A percentile compares a stretch with the other conserved stretches of the same genome.
Evolutionary conservation across 495 filamentous ascomycete genomes (phyloP).

Genomic region (Alectoria sarmentosa): DNA sequence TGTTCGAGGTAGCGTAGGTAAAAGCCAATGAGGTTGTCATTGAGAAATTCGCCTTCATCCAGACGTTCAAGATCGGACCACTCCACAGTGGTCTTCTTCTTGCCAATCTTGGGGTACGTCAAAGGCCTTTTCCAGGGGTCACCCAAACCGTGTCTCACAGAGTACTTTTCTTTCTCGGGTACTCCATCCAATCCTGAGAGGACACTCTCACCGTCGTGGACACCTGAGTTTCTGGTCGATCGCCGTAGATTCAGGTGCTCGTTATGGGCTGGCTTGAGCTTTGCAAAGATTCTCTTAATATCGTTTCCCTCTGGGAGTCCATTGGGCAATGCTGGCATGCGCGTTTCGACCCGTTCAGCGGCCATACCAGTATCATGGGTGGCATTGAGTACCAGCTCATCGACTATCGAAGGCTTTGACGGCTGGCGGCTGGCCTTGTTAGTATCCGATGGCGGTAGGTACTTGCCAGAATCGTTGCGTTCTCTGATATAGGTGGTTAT

Average conservation of each 20-base stretch:
- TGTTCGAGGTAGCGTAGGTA: slow-evolving; percentile 73
- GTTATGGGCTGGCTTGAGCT: slow-evolving; percentile 12
- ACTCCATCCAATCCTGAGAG: neutral
- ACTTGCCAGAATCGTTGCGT: neutral
- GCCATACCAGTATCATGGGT: neutral
- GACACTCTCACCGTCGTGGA: neutral
- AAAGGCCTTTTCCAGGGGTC: slow-evolving; percentile 48
- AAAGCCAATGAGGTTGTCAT: slow-evolving; percentile 87
- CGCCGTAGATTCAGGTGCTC: slow-evolving; percentile 12
- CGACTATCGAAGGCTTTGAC: neutral
- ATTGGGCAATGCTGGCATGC: neutral
- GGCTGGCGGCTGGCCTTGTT: slow-evolving; percentile 1
- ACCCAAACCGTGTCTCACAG: slow-evolving; percentile 22
- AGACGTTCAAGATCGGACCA: slow-evolving; percentile 72
- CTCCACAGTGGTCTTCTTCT: slow-evolving; percentile 67
- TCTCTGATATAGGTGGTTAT: neutral
- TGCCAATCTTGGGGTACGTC: slow-evolving; percentile 60
- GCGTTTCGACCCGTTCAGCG: neutral
- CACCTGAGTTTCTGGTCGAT: slow-evolving; percentile 15
- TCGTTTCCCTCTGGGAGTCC: neutral
- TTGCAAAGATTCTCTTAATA: slow-evolving; percentile 4
- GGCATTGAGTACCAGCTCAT: neutral
- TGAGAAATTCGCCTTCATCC: slow-evolving; percentile 78
- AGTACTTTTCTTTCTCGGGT: slow-evolving; percentile 14
- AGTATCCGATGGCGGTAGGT: neutral